Conservation (phyloP, 2,329 filamentous ascomycete species). For the Ceratocystis colombiana region DNA sequence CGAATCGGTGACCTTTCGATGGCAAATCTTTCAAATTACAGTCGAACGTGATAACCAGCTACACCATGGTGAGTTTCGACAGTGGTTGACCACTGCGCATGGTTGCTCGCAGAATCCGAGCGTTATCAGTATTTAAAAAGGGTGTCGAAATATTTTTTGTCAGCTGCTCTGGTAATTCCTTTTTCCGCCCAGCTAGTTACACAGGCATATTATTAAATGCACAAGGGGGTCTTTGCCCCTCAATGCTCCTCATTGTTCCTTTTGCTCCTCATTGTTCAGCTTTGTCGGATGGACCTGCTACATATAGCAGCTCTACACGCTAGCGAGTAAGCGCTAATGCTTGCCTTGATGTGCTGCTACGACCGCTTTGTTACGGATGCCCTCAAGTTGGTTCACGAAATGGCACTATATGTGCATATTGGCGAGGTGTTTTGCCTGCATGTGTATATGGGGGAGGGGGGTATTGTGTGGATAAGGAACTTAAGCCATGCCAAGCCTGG, state of each 20-base stretch:
- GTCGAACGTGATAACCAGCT: slow-evolving; percentile 16
- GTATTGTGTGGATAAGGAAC: no score
- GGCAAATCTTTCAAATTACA: no score
- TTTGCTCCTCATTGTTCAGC: background rate
- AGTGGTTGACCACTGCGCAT: slow-evolving; percentile 17
- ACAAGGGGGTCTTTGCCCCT: background rate
- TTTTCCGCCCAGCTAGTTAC: background rate
- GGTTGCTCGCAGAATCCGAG: background rate
- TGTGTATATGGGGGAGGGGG: no score
- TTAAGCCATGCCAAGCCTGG: background rate
- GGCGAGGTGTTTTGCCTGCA: no score
- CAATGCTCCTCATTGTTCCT: background rate
- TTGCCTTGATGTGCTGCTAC: background rate
- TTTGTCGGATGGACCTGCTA: background rate
- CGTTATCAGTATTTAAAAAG: no score
- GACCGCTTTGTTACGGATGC: background rate
- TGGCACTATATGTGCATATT: no score
- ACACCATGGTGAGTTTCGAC: slow-evolving; percentile 18
- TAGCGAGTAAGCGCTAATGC: background rate
- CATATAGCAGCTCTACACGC: background rate
- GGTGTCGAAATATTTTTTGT: no score
- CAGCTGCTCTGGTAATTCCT: background rate
- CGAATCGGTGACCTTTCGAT: no score
- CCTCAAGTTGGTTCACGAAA: background rate
- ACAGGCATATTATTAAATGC: background rate